Percentiles rank a stretch among this genome's conserved stretches.
Evolutionary conservation across 1,139 yeast genomes (phyloP).

Genomic region (Geotrichum macrosporum): DNA sequence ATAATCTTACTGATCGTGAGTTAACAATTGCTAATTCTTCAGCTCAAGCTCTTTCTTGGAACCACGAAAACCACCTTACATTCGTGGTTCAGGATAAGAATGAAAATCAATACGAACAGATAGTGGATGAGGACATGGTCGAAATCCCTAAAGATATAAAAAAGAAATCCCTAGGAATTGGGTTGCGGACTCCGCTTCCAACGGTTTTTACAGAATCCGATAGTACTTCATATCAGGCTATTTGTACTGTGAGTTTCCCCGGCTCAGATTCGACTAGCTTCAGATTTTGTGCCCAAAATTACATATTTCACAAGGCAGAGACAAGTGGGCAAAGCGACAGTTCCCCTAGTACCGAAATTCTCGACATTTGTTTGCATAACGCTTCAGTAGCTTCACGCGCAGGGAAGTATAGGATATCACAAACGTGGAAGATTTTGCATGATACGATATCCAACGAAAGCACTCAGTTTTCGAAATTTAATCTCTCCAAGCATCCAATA

Average conservation of each 20-base stretch:
- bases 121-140: slow-evolving; percentile 16
- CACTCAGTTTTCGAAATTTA: slow-evolving; percentile 24
- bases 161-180: background rate
- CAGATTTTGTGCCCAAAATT: slow-evolving; percentile 34
- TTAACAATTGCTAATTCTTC: slow-evolving; percentile 53
- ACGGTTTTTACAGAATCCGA: slow-evolving; percentile 8
- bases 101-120: slow-evolving; percentile 17
- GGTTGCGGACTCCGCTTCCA: slow-evolving; percentile 3
- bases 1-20: slow-evolving; percentile 51
- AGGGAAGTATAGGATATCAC: slow-evolving; percentile 54
- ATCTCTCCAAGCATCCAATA: slow-evolving; percentile 19
- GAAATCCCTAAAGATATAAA: slow-evolving; percentile 9
- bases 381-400: slow-evolving; percentile 56
- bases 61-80: slow-evolving; percentile 48
- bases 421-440: slow-evolving; percentile 65
- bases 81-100: slow-evolving; percentile 51
- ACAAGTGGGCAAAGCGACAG: slow-evolving; percentile 36
- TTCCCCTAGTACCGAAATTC: slow-evolving; percentile 41
- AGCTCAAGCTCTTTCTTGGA: slow-evolving; percentile 54
- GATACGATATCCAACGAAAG: slow-evolving; percentile 51
- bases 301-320: slow-evolving; percentile 28
- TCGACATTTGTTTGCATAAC: slow-evolving; percentile 56
- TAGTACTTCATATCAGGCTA: slow-evolving; percentile 12
- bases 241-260: slow-evolving; percentile 33
- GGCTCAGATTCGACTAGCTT: slow-evolving; percentile 31